Conservation (phyloP, 768 basidiomycete genomes). For the Symmetrospora coprosmae region DNA sequence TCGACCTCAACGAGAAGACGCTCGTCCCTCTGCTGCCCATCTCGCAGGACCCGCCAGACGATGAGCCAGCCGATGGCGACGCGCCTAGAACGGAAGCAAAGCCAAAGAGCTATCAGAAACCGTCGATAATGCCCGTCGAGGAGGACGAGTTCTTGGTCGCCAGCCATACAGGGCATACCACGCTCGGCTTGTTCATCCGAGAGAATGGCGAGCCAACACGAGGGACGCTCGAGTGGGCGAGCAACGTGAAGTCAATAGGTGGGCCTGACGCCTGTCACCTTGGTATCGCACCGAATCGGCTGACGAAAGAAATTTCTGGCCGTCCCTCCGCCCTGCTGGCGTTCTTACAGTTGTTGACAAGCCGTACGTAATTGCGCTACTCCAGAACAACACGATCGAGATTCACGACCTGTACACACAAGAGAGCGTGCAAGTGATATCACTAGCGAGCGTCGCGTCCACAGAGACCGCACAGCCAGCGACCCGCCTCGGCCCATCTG, state of each 20-base stretch:
- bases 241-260: constrained; percentile 64
- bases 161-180: constrained; percentile 65
- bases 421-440: constrained; percentile 54
- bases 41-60: constrained; percentile 47
- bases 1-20: constrained; percentile 60
- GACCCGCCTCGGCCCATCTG: too few relatives aligned
- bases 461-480: too few relatives aligned
- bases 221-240: constrained; percentile 74
- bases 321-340: too few relatives aligned
- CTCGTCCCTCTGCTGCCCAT: constrained; percentile 63
- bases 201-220: constrained; percentile 74
- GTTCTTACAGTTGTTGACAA: constrained; percentile 57
- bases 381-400: constrained; percentile 64
- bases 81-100: too few relatives aligned
- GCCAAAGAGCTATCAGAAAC: constrained; percentile 39
- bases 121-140: constrained; percentile 59
- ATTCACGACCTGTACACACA: constrained; percentile 69
- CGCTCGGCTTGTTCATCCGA: constrained; percentile 74
- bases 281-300: neutral
- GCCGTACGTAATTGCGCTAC: constrained; percentile 62
- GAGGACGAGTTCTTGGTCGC: constrained; percentile 71
- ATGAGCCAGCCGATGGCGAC: neutral
- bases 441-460: too few relatives aligned
- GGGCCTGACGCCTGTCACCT: constrained; percentile 9
- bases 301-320: neutral